Evolutionary conservation across 1,284 basidiomycete genomes (phyloP).

Genomic region (Ustanciosporium gigantosporum): DNA sequence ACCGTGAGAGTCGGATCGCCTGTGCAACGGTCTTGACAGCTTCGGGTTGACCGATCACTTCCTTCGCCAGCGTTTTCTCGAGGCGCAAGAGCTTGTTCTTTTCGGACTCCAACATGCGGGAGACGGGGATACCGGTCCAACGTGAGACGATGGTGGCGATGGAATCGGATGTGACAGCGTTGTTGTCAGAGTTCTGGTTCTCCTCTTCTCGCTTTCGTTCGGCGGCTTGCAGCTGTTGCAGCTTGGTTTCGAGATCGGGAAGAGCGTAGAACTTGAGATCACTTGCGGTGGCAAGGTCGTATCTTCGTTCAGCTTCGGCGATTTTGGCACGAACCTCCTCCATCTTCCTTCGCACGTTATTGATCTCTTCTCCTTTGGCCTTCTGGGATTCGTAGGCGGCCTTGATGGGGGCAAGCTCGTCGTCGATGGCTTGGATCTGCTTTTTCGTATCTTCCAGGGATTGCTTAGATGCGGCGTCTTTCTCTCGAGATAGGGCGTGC

Average conservation of each 20-base stretch:
- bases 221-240: slow-evolving; percentile 66
- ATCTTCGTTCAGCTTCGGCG: slow-evolving; percentile 88
- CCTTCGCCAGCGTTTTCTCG: slow-evolving; percentile 49
- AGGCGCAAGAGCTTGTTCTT: slow-evolving; percentile 56
- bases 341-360: slow-evolving; percentile 77
- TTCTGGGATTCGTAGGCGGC: slow-evolving; percentile 90
- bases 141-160: slow-evolving; percentile 67
- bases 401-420: slow-evolving; percentile 84
- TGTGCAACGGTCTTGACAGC: slow-evolving; percentile 67
- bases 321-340: slow-evolving; percentile 91
- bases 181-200: slow-evolving; percentile 38
- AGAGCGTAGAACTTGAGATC: slow-evolving; percentile 91
- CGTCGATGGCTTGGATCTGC: slow-evolving; percentile 82
- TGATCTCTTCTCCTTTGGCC: slow-evolving; percentile 81
- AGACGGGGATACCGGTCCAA: slow-evolving; percentile 64
- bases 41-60: slow-evolving; percentile 67
- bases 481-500: slow-evolving; percentile 79
- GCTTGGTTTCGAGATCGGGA: slow-evolving; percentile 78
- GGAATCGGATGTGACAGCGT: slow-evolving; percentile 58
- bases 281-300: slow-evolving; percentile 66
- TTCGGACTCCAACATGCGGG: slow-evolving; percentile 60
- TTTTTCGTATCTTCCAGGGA: slow-evolving; percentile 78
- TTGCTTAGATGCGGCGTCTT: slow-evolving; percentile 86
- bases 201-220: slow-evolving; percentile 63
- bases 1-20: slow-evolving; percentile 67